Percentiles rank a stretch among this genome's conserved stretches.
Evolutionary conservation across 2,329 filamentous ascomycete genomes (phyloP).

Genomic region (Trichoderma cornu-damae): DNA sequence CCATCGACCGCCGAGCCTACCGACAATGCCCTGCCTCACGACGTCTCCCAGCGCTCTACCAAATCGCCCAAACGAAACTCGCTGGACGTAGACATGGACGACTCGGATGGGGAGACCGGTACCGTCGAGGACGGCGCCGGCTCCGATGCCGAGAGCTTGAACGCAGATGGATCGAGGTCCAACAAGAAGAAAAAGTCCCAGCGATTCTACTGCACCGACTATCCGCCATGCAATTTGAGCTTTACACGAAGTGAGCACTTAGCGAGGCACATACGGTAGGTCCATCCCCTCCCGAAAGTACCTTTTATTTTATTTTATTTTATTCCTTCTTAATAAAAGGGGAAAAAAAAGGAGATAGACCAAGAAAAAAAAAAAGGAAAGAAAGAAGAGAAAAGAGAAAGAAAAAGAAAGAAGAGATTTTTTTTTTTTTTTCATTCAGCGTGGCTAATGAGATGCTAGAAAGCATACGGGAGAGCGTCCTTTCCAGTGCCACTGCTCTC

Average conservation of each 20-base stretch:
- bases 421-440: neutral
- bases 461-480: slow-evolving; percentile 97
- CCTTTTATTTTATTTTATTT: neutral
- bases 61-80: slow-evolving; percentile 53
- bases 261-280: slow-evolving; percentile 83
- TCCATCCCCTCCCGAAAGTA: neutral
- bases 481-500: slow-evolving; percentile 91
- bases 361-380: too few relatives aligned
- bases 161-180: slow-evolving; percentile 61
- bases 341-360: too few relatives aligned
- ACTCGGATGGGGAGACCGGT: slow-evolving; percentile 60
- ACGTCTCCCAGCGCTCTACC: slow-evolving; percentile 56
- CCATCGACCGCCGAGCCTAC: slow-evolving; percentile 45
- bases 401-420: too few relatives aligned
- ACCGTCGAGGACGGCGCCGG: slow-evolving; percentile 45
- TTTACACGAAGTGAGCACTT: slow-evolving; percentile 96
- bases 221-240: slow-evolving; percentile 86
- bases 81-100: slow-evolving; percentile 71
- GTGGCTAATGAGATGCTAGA: slow-evolving; percentile 40
- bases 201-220: slow-evolving; percentile 93
- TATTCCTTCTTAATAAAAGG: neutral
- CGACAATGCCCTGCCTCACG: slow-evolving; percentile 36
- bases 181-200: slow-evolving; percentile 96
- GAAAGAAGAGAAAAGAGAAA: too few relatives aligned
- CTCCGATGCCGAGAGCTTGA: slow-evolving; percentile 62